phyloP scores from a whole-genome alignment of 2,329 filamentous ascomycete genomes.

The Alternaria infectoria region DNA sequence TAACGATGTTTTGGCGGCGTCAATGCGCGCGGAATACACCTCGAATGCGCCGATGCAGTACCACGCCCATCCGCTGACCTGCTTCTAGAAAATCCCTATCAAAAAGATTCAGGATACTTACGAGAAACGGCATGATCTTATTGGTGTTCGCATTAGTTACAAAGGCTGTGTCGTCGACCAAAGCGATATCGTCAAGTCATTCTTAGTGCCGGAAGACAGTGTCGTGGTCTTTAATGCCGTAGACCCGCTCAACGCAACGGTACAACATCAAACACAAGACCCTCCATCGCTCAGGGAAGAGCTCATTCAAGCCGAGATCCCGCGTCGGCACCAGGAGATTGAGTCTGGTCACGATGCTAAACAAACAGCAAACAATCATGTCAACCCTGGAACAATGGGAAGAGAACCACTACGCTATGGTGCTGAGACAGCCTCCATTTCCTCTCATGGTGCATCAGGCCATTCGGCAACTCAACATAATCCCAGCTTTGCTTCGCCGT shows the following conservation, averaged over 20 bases:
- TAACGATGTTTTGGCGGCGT: background rate
- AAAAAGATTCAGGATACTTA: constrained; percentile 26
- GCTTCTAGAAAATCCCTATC: constrained; percentile 27
- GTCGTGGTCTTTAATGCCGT: constrained; percentile 12
- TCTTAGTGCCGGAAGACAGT: constrained; percentile 1
- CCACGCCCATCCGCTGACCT: background rate
- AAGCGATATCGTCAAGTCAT: constrained; percentile 8
- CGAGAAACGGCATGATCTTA: constrained; percentile 3
- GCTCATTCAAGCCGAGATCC: background rate
- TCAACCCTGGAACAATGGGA: background rate
- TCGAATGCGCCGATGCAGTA: background rate
- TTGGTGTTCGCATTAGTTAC: constrained; percentile 26
- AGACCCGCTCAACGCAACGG: background rate
- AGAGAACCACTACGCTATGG: background rate
- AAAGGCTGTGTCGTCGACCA: constrained; percentile 6
- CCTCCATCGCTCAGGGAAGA: background rate
- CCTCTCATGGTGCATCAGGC: background rate
- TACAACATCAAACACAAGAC: background rate
- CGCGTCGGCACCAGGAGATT: background rate
- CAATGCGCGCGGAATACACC: background rate
- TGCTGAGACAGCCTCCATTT: background rate
- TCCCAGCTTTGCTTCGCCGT: background rate
- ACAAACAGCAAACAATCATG: background rate
- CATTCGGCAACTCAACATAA: background rate
- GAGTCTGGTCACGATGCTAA: background rate